Evolutionary conservation across 495 filamentous ascomycete genomes (phyloP).

Genomic region (Tuber magnatum): DNA sequence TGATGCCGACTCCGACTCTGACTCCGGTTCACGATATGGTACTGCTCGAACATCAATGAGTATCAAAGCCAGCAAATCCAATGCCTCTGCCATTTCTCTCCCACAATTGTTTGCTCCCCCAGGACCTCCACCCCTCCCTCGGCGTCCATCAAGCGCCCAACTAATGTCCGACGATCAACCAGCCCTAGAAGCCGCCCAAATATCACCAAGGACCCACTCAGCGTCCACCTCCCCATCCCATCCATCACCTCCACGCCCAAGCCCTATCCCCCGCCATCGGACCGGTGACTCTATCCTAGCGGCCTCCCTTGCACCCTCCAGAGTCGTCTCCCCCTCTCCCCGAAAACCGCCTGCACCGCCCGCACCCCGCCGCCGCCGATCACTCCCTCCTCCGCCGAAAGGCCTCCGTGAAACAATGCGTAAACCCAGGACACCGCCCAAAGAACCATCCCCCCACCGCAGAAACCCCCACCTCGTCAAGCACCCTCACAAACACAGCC

Average conservation of each 20-base stretch:
- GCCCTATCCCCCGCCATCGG: slow-evolving; percentile 47
- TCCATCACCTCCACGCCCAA: not conserved
- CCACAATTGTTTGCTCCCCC: not conserved
- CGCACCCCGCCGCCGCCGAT: slow-evolving; percentile 39
- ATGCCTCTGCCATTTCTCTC: not conserved
- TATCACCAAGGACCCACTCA: slow-evolving; percentile 1
- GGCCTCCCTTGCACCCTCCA: slow-evolving; percentile 70
- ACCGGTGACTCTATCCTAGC: slow-evolving; percentile 69
- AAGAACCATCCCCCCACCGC: slow-evolving; percentile 48
- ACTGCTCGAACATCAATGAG: slow-evolving; percentile 13
- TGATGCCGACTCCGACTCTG: not conserved
- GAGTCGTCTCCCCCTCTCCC: slow-evolving; percentile 51
- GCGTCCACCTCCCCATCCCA: slow-evolving; percentile 6
- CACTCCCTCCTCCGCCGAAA: slow-evolving; percentile 43
- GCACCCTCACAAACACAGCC: slow-evolving; percentile 76
- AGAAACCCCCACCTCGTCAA: slow-evolving; percentile 47
- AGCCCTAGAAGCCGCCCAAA: slow-evolving; percentile 9
- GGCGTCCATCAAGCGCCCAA: slow-evolving; percentile 18
- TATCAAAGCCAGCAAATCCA: not conserved
- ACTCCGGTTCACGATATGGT: slow-evolving; percentile 17
- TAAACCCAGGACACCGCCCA: slow-evolving; percentile 54
- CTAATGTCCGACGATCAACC: not conserved
- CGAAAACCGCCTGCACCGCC: slow-evolving; percentile 32
- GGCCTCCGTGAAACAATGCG: slow-evolving; percentile 64
- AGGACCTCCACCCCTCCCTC: slow-evolving; percentile 3